Base-by-base conservation (phyloP, 306 rosid genomes). In the Inga oerstediana region DNA sequence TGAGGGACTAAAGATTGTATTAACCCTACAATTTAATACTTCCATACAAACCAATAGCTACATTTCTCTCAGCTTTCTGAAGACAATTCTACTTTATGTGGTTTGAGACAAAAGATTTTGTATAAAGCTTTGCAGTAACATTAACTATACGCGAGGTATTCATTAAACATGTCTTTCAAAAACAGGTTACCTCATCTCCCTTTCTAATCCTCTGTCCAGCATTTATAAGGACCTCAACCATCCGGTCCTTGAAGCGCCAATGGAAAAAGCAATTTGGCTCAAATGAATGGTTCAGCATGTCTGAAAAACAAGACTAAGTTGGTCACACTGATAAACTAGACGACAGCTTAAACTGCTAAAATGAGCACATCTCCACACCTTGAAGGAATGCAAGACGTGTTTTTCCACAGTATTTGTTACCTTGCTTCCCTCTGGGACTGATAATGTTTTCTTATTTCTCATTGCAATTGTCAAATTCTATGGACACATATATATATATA, bases 211-310 rank as follows among this genome's bases (percentile, higher is more conserved):
- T 76, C 77, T 93, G 93, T 51, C 99, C 99, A 79, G 99, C 98
- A 90, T 93, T 96, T 88, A 89, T 96, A 90, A 96, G 93, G 80
- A 96, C 99, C 89, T 96, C 99, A 79, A 93, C 93, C 99, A 96
- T 96, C 74, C 97, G 88, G 81, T 96, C 99, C 87, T 93, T 96
- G 83, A 87, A 92, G 76, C 98, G 98, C 99, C 99, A 96, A 81
- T 96, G 99, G 82, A 96, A 89, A 89, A 92, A 96, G 71, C 99
- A 96, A 79, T 96, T 96, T 74, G 99, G 99, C 86, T 87, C 89
- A 80, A 88, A 93, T 12, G 99, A 96, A 93, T 96, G 99, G 88
- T 96, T 96, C 84, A 96, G 86, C 99, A 93, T 96, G 84, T 96
- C 99, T 93, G 94, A 80, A 84, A 84, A 72, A 72, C 46, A 81